phyloP scores from a whole-genome alignment of 2,329 filamentous ascomycete species.

The Fusarium heterosporum region DNA sequence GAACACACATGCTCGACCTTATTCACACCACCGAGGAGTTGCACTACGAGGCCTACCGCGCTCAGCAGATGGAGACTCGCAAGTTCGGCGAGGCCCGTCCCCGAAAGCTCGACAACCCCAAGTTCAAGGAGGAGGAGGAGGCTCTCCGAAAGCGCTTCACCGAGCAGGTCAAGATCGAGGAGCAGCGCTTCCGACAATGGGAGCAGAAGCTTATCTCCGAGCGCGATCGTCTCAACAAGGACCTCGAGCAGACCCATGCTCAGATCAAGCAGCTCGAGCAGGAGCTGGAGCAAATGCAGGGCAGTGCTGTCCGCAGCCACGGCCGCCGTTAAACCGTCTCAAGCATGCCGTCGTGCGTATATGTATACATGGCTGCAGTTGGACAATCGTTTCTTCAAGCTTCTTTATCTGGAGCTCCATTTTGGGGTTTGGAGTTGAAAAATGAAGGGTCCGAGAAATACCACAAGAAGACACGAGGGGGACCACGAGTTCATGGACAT shows the following conservation, averaged over 20 bases:
- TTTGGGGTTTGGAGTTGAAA: slow-evolving; percentile 54
- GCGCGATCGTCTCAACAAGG: slow-evolving; percentile 99
- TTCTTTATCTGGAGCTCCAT: slow-evolving; percentile 47
- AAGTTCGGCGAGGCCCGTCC: slow-evolving; percentile 99
- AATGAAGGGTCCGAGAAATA: slow-evolving; percentile 50
- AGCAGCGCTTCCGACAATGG: slow-evolving; percentile 99
- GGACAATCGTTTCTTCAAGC: slow-evolving; percentile 46
- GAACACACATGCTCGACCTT: slow-evolving; percentile 99
- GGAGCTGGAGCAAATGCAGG: slow-evolving; percentile 94
- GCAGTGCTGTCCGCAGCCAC: slow-evolving; percentile 88
- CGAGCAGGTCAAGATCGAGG: slow-evolving; percentile 99
- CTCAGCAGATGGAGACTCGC: slow-evolving; percentile 99
- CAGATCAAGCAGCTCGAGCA: slow-evolving; percentile 91
- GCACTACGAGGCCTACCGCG: slow-evolving; percentile 99
- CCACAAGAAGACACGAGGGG: slow-evolving; percentile 43
- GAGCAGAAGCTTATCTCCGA: slow-evolving; percentile 99
- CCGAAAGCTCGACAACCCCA: slow-evolving; percentile 98
- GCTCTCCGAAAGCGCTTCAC: slow-evolving; percentile 98
- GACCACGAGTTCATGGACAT: slow-evolving; percentile 48
- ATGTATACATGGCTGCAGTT: slow-evolving; percentile 46
- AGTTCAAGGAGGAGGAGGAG: slow-evolving; percentile 99
- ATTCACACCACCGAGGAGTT: slow-evolving; percentile 99
- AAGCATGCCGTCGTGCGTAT: slow-evolving; percentile 28
- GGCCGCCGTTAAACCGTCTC: slow-evolving; percentile 79
- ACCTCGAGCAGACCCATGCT: slow-evolving; percentile 96